A percentile compares a stretch with the other conserved stretches of the same genome.
These are phyloP conservation scores for Postia placenta DNA, from an alignment of 768 basidiomycete species.

Conservation along the genomic window DNA sequence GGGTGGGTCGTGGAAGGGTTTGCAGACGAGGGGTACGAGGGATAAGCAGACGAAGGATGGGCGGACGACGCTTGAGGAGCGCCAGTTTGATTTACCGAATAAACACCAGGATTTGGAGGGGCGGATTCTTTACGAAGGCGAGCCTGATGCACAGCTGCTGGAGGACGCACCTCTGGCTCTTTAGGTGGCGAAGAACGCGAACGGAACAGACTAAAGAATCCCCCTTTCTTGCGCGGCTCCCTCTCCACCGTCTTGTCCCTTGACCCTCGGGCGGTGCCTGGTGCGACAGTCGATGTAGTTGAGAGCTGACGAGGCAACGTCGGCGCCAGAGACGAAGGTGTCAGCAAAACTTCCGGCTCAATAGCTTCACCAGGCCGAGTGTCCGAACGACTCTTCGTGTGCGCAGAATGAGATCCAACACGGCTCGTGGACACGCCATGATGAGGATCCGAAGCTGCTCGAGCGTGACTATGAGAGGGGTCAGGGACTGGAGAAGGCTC, in stretches of 20 bases:
- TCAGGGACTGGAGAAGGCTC: constrained; percentile 1
- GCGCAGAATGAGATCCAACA: constrained; percentile 2
- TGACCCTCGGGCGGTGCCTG: constrained; percentile 25
- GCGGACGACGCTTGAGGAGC: background rate
- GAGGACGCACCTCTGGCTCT: constrained; percentile 10
- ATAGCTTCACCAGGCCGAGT: constrained; percentile 16
- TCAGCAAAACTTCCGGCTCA: constrained; percentile 50
- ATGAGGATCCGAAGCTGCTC: constrained; percentile 20
- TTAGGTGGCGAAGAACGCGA: constrained; percentile 24
- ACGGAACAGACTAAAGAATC: constrained; percentile 32
- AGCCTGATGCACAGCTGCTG: constrained; percentile 2
- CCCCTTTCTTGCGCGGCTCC: constrained; percentile 31
- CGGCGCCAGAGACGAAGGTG: constrained; percentile 58
- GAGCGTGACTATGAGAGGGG: constrained; percentile 11
- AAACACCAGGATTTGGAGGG: background rate
- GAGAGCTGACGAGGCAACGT: constrained; percentile 16
- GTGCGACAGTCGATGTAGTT: constrained; percentile 5
- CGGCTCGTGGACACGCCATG: constrained; percentile 25
- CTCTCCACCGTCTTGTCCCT: constrained; percentile 12
- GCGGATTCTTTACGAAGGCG: constrained; percentile 11
- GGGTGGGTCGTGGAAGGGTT: no score
- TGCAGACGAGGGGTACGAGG: no score
- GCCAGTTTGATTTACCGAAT: background rate
- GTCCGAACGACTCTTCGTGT: constrained; percentile 17
- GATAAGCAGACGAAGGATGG: background rate